Evolutionary conservation across 768 basidiomycete species (phyloP), one percentile per base, ranked within the genome.

Genomic region (Pleurotus tuoliensis): DNA sequence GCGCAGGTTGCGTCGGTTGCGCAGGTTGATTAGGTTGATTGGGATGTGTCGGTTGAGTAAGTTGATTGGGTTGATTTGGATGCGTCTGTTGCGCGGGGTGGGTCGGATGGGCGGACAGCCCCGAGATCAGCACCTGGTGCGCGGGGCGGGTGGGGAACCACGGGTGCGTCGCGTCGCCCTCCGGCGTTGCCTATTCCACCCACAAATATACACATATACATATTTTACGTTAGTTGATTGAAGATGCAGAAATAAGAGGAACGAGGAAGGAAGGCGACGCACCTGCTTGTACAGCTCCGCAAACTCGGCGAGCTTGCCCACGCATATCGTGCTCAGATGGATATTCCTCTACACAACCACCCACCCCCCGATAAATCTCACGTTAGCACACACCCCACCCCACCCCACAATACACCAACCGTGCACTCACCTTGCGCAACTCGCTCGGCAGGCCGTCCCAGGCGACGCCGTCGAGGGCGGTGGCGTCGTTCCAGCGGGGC

Each of bases 371-470:
- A 27, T 20, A 20, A 20, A 20, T 20, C 20, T 20, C 20, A 20
- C 20, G 20, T 20, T 20, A 20, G 20, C 20, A 20, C 20, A 20
- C 20, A 20, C 1, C 20, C 20, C 20, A 20, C 1, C 2, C 20
- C 20, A 20, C 20, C 2, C 1, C 20, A 20, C 20, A 20, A 20
- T 2, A 20, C 20, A 20, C 20, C 20, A 20, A 20, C 20, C 20
- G 20, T 20, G 11, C 4, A 22, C 73, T 39, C 7, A 84, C 88
- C 74, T 86, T 86, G 56, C 77, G 82, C 24, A 90, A 63, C 64
- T 90, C 88, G 3, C 55, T 30, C 0, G 87, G 82, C 3, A 90
- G 66, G 3, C 76, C 73, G 12, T 84, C 81, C 88, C 87, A 90
- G 4, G 74, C 76, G 9, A 82, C 69, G 13, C 65, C 65, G 63